A percentile compares a stretch with the other conserved stretches of the same genome.
These are phyloP conservation scores for Penicillium simplicissimum DNA, from an alignment of 495 filamentous ascomycete species.

Conservation along the genomic window DNA sequence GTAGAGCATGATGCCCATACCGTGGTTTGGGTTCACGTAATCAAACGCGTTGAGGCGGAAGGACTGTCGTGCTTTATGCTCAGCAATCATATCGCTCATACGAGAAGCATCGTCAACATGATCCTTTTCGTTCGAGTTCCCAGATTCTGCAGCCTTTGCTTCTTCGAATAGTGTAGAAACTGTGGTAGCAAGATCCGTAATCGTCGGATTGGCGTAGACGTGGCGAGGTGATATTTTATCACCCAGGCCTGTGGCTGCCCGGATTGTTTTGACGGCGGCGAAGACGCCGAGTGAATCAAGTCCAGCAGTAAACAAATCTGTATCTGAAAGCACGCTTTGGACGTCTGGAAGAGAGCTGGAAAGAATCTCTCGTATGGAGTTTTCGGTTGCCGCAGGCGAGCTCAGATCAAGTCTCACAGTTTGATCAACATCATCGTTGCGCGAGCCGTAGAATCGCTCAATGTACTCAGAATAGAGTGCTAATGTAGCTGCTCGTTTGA, in stretches of 20 bases:
- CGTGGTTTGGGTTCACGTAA: slow-evolving; percentile 14
- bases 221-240: slow-evolving; percentile 7
- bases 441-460: slow-evolving; percentile 8
- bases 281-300: slow-evolving; percentile 7
- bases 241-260: slow-evolving; percentile 7
- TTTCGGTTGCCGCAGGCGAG: not conserved
- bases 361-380: slow-evolving; percentile 1
- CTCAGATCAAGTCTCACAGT: slow-evolving; percentile 2
- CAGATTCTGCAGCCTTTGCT: not conserved
- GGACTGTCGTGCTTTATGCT: slow-evolving; percentile 8
- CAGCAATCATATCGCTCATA: slow-evolving; percentile 2
- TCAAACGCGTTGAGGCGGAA: slow-evolving; percentile 12
- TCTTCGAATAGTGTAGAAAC: slow-evolving; percentile 4
- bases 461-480: slow-evolving; percentile 1
- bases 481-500: slow-evolving; percentile 3
- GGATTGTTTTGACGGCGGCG: slow-evolving; percentile 3
- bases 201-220: slow-evolving; percentile 6
- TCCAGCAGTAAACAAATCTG: slow-evolving; percentile 4
- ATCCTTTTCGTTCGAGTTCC: not conserved
- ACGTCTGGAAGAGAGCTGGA: not conserved
- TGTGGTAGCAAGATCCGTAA: not conserved
- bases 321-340: slow-evolving; percentile 3
- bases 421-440: slow-evolving; percentile 5
- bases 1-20: slow-evolving; percentile 13
- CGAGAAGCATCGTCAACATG: not conserved